These are phyloP conservation scores for Oldenlandia corymbosa DNA, from an alignment of 257 asterid genomes.

Conservation along the genomic window DNA sequence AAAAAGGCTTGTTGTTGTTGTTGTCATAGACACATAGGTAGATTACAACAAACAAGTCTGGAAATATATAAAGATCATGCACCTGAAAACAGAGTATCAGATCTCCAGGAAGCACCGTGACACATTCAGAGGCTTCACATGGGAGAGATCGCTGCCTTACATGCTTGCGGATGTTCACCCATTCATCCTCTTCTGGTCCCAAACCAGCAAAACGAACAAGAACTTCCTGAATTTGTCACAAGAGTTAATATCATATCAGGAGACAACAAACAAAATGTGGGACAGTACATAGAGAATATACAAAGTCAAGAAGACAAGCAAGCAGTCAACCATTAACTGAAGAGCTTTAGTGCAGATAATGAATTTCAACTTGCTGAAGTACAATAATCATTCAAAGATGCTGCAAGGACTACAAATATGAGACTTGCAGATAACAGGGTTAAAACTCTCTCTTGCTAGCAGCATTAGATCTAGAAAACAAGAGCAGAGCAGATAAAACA, in stretches of 20 bases:
- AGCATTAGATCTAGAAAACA: neutral
- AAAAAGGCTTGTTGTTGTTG: no score
- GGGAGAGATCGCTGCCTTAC: slow-evolving; percentile 95
- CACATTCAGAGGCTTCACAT: slow-evolving; percentile 94
- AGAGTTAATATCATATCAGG: slow-evolving; percentile 6
- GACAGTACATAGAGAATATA: neutral
- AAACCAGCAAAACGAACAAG: slow-evolving; percentile 95
- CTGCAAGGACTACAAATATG: neutral
- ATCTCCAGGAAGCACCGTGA: slow-evolving; percentile 78
- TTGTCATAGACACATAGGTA: no score
- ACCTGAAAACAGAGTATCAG: slow-evolving; percentile 97
- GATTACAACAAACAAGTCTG: no score
- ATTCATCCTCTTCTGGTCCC: slow-evolving; percentile 43
- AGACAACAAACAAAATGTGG: neutral
- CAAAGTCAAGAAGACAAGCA: neutral
- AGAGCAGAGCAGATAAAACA: neutral
- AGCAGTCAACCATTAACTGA: neutral
- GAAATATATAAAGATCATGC: slow-evolving; percentile 9
- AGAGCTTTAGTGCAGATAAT: neutral
- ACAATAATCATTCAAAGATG: neutral
- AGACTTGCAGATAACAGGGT: neutral
- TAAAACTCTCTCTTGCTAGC: neutral
- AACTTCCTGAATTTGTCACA: slow-evolving; percentile 65
- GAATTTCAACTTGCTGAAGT: neutral
- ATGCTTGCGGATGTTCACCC: slow-evolving; percentile 52